phyloP scores from a whole-genome alignment of 768 basidiomycete genomes.

The Suillus hirtellus region DNA sequence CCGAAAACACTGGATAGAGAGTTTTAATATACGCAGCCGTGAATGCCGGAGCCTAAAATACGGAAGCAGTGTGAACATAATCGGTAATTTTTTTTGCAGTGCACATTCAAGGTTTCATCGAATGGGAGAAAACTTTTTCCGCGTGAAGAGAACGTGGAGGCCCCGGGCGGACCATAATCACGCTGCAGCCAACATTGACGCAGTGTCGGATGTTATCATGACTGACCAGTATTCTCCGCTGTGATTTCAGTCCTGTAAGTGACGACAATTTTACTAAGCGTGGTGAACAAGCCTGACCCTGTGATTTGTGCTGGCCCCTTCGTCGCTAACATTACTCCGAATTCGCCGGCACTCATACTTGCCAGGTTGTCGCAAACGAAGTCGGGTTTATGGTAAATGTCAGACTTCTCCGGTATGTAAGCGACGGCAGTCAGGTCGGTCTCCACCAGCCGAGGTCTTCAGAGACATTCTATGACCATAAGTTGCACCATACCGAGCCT shows the following conservation, averaged over 20 bases:
- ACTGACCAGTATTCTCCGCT: constrained; percentile 56
- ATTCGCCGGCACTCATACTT: constrained; percentile 49
- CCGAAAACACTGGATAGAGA: constrained; percentile 56
- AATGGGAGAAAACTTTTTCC: neutral
- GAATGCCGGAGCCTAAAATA: constrained; percentile 50
- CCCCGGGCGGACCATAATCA: constrained; percentile 1
- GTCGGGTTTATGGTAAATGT: constrained; percentile 63
- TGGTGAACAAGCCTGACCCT: constrained; percentile 34
- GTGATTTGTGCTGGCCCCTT: constrained; percentile 58
- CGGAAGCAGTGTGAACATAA: neutral
- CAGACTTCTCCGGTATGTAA: constrained; percentile 56
- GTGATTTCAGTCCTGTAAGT: constrained; percentile 6
- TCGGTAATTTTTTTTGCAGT: neutral
- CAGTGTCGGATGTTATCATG: neutral
- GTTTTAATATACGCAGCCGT: constrained; percentile 48
- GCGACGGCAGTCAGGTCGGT: constrained; percentile 58
- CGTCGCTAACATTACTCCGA: constrained; percentile 49
- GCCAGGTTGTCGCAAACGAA: constrained; percentile 53
- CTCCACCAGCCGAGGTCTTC: constrained; percentile 54
- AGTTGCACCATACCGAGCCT: constrained; percentile 45
- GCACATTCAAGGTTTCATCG: neutral
- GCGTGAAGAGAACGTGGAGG: neutral
- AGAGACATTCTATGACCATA: constrained; percentile 44
- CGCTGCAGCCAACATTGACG: constrained; percentile 1
- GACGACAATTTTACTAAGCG: neutral